Percentiles rank a stretch among this genome's conserved stretches.
Conservation (phyloP, 2,329 filamentous ascomycete genomes). For the Aphanoascus verrucosus region DNA sequence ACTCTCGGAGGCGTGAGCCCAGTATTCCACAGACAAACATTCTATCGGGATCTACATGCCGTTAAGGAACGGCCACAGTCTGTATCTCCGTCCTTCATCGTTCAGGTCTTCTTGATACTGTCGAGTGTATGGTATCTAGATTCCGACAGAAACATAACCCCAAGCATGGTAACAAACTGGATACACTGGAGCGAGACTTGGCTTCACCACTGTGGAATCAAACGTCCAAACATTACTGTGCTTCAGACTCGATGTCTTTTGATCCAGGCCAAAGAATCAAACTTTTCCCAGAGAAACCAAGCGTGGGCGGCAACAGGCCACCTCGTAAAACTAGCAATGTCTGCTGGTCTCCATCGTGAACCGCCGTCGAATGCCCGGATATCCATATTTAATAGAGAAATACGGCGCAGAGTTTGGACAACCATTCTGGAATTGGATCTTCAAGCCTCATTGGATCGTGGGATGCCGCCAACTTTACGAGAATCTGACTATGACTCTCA, state of each 20-base stretch:
- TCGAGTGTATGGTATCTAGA: conserved; percentile 29
- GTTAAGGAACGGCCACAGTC: conserved; percentile 26
- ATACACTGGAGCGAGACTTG: conserved; percentile 85
- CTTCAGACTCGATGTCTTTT: conserved; percentile 45
- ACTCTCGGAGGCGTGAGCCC: conserved; percentile 33
- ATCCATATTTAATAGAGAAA: conserved; percentile 34
- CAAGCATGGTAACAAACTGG: conserved; percentile 47
- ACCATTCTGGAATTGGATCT: conserved; percentile 49
- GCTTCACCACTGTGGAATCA: conserved; percentile 62
- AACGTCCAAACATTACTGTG: conserved; percentile 41
- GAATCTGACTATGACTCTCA: conserved; percentile 39
- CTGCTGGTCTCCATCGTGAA: conserved; percentile 43
- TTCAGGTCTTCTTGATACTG: conserved; percentile 31
- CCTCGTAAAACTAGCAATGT: conserved; percentile 43
- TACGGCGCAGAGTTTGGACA: conserved; percentile 47
- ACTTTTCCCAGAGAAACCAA: conserved; percentile 45
- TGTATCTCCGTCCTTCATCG: conserved; percentile 25
- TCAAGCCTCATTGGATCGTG: conserved; percentile 45
- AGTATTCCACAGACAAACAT: conserved; percentile 33
- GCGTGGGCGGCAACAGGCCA: conserved; percentile 43
- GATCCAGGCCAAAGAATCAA: conserved; percentile 41
- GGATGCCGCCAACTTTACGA: conserved; percentile 41
- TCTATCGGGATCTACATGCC: conserved; percentile 29
- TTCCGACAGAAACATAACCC: conserved; percentile 6
- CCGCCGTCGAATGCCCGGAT: conserved; percentile 25